Base-by-base conservation (phyloP, 495 filamentous ascomycete species). In the Neurospora sublineolata region DNA sequence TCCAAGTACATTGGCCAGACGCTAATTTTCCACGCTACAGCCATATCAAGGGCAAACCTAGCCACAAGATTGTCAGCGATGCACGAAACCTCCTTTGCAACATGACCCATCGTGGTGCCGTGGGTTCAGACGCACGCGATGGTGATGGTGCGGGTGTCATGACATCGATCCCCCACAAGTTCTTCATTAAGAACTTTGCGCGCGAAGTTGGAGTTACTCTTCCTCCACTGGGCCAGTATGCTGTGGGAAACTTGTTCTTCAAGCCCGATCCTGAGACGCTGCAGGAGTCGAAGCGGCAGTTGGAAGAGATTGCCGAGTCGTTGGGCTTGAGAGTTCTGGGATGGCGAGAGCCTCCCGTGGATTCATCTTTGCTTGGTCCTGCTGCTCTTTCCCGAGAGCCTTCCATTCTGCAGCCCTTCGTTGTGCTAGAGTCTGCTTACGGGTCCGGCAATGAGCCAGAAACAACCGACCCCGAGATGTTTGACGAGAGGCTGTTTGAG, bases 31-130 rank as follows among this genome's bases (percentile, higher is more conserved):
- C 69, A 39, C 37, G 9, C 10, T 8, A 23, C 69, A 97, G 94
- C 83, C 92, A 98, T 79, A 97, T 98, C 81, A 99, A 99, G 86
- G 95, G 96, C 83, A 91, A 91, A 80, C 83, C 96, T 38, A 97
- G 94, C 85, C 96, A 99, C 84, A 99, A 99, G 82, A 99, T 99
- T 77, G 90, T 99, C 69, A 97, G 93, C 84, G 95, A 99, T 97
- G 95, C 95, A 69, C 91, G 93, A 73, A 94, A 93, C 80, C 87
- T 99, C 58, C 89, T 99, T 71, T 99, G 96, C 84, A 99, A 99
- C 86, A 99, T 99, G 95, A 98, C 95, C 87, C 95, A 99, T 84
- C 91, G 95, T 79, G 95, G 95, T 84, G 95, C 95, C 70, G 95
- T 99, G 77, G 95, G 95, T 71, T 98, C 95, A 12, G 95, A 99